phyloP scores from a whole-genome alignment of 1,284 basidiomycete species.

The Microbotryomycetes sp. region DNA sequence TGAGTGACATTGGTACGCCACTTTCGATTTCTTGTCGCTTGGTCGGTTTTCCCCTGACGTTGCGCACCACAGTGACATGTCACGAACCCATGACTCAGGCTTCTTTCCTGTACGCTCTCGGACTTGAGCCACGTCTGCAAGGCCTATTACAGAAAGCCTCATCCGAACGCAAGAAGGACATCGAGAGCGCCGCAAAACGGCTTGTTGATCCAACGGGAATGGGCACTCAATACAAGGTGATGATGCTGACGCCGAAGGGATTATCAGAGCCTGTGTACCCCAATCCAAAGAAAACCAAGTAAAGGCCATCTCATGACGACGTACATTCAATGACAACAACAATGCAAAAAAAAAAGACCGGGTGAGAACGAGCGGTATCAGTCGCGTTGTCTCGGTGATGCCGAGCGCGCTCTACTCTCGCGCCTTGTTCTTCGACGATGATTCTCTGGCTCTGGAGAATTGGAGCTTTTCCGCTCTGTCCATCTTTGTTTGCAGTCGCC shows the following conservation, averaged over 20 bases:
- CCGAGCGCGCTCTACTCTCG: not conserved
- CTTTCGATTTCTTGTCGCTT: not conserved
- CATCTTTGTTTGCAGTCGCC: not conserved
- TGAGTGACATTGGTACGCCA: conserved; percentile 54
- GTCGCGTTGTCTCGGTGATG: not conserved
- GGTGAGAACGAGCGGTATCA: not conserved
- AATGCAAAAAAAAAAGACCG: not conserved
- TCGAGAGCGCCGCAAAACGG: conserved; percentile 47
- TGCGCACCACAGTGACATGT: conserved; percentile 42
- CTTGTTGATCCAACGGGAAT: conserved; percentile 51
- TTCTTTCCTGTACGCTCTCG: conserved; percentile 62
- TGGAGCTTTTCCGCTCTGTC: not conserved
- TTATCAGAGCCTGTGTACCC: not conserved
- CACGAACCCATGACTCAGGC: conserved; percentile 63
- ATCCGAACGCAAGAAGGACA: conserved; percentile 46
- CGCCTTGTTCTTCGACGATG: no score
- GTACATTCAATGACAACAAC: not conserved
- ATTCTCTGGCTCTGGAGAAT: not conserved
- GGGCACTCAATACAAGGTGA: conserved; percentile 52
- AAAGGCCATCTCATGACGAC: not conserved
- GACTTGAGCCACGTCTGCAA: conserved; percentile 56
- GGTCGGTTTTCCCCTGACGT: conserved; percentile 3
- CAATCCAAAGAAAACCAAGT: not conserved
- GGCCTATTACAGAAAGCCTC: conserved; percentile 49
- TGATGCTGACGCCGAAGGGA: conserved; percentile 39